These are phyloP conservation scores for Coffea canephora DNA, from an alignment of 257 asterid genomes.

Conservation along the genomic window DNA sequence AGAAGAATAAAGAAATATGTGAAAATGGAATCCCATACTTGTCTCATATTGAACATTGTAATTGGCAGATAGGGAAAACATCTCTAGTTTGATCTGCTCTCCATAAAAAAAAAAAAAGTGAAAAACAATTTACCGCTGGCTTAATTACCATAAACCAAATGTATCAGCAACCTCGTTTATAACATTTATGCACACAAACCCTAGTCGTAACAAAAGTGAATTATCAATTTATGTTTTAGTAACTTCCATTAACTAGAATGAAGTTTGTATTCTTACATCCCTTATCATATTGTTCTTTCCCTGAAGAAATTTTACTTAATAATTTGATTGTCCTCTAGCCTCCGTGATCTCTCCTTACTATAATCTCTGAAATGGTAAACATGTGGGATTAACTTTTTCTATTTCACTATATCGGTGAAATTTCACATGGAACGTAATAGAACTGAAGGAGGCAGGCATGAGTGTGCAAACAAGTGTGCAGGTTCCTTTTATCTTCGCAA, in stretches of 20 bases:
- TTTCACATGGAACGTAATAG: not conserved
- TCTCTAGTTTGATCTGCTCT: not conserved
- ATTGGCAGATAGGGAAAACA: not conserved
- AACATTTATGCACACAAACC: no score
- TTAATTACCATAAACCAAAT: not conserved
- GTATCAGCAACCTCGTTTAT: not conserved
- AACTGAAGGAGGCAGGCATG: not conserved
- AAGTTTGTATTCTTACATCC: not conserved
- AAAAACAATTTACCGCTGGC: not conserved
- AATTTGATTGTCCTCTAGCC: not conserved
- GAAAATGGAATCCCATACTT: not conserved
- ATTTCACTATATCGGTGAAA: not conserved
- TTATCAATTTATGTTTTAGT: not conserved
- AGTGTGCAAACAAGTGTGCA: not conserved
- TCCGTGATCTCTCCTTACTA: not conserved
- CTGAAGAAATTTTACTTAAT: not conserved
- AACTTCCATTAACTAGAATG: not conserved
- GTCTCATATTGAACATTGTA: not conserved
- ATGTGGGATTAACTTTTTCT: not conserved
- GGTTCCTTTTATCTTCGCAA: not conserved
- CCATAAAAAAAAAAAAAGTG: not conserved
- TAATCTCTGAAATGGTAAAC: not conserved
- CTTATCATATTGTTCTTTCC: not conserved
- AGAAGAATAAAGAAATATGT: constrained; percentile 20
- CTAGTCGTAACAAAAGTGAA: not conserved